Conservation (phyloP, 148 eudicot species). For the Camellia granthamiana region DNA sequence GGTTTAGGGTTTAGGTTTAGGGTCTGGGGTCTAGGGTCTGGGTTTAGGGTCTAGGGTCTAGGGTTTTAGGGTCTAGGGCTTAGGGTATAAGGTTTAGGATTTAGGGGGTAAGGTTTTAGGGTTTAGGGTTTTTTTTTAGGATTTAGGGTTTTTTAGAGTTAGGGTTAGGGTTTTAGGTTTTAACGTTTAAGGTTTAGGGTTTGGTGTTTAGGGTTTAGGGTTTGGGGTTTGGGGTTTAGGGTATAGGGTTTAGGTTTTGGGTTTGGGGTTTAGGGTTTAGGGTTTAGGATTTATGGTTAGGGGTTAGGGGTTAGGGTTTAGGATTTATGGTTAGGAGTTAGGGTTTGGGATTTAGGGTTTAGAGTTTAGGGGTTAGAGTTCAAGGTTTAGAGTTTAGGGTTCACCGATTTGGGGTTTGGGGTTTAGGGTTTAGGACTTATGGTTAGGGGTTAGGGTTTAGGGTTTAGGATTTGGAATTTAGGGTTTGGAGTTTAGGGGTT, state of each 20-base stretch:
- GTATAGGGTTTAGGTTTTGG: slow-evolving; percentile 15
- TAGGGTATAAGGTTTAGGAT: slow-evolving; percentile 25
- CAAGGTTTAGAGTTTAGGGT: slow-evolving; percentile 19
- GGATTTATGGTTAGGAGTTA: slow-evolving; percentile 23
- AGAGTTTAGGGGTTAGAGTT: slow-evolving; percentile 23
- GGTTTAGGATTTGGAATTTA: slow-evolving; percentile 19
- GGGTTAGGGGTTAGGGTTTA: slow-evolving; percentile 22
- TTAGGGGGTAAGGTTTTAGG: slow-evolving; percentile 24
- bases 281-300: slow-evolving; percentile 21
- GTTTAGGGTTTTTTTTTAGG: slow-evolving; percentile 16
- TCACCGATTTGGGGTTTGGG: slow-evolving; percentile 23
- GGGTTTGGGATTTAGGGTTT: slow-evolving; percentile 24
- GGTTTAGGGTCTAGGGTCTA: slow-evolving; percentile 17
- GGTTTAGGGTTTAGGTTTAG: slow-evolving; percentile 4
- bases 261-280: slow-evolving; percentile 15
- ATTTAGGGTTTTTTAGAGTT: slow-evolving; percentile 10
- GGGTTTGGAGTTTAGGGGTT: slow-evolving; percentile 25
- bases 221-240: slow-evolving; percentile 17
- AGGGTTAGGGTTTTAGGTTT: slow-evolving; percentile 21
- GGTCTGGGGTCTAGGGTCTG: slow-evolving; percentile 18
- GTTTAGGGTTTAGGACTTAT: slow-evolving; percentile 25
- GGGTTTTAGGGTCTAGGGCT: slow-evolving; percentile 22
- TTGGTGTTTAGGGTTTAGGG: slow-evolving; percentile 1
- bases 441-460: slow-evolving; percentile 26
- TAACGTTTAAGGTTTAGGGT: slow-evolving; percentile 9